Conservation (phyloP, 2,329 filamentous ascomycete genomes). For the Dactylellina leptospora region DNA sequence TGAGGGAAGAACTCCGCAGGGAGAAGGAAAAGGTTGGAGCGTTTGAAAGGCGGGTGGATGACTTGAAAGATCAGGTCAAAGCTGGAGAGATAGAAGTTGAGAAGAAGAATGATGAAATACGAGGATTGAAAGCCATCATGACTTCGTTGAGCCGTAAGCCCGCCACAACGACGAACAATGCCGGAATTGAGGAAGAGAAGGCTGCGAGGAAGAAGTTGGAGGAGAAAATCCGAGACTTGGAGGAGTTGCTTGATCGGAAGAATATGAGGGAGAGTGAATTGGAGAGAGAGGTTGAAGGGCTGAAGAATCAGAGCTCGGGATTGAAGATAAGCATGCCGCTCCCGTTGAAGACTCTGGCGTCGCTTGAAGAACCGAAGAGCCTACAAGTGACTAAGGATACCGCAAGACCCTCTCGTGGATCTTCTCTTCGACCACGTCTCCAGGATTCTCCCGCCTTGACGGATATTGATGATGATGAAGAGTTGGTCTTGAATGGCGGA, state of each 20-base stretch:
- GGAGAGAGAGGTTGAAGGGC: conserved; percentile 77
- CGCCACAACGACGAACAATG: conserved; percentile 56
- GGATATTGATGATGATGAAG: conserved; percentile 49
- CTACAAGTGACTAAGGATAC: conserved; percentile 25
- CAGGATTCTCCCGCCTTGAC: conserved; percentile 37
- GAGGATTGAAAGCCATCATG: conserved; percentile 96
- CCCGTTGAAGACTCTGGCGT: not conserved
- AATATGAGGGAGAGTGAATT: conserved; percentile 80
- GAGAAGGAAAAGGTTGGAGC: conserved; percentile 84
- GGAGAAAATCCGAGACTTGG: conserved; percentile 80
- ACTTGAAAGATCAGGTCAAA: conserved; percentile 58
- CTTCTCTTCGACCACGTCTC: conserved; percentile 1
- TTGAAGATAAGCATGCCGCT: conserved; percentile 48
- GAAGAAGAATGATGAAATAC: conserved; percentile 95
- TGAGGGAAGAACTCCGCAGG: conserved; percentile 82
- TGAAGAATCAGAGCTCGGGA: conserved; percentile 59
- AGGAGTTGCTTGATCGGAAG: conserved; percentile 76
- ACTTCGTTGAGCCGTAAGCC: conserved; percentile 83
- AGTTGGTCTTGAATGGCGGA: conserved; percentile 22
- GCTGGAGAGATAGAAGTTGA: conserved; percentile 71
- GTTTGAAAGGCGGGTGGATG: conserved; percentile 61
- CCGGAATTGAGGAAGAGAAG: conserved; percentile 67
- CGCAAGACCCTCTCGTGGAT: not conserved
- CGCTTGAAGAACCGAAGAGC: conserved; percentile 28
- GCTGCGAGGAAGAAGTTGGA: conserved; percentile 75